Evolutionary conservation across 352 stramenopile species (phyloP).

Genomic region (Globisporangium acanthophoron): DNA sequence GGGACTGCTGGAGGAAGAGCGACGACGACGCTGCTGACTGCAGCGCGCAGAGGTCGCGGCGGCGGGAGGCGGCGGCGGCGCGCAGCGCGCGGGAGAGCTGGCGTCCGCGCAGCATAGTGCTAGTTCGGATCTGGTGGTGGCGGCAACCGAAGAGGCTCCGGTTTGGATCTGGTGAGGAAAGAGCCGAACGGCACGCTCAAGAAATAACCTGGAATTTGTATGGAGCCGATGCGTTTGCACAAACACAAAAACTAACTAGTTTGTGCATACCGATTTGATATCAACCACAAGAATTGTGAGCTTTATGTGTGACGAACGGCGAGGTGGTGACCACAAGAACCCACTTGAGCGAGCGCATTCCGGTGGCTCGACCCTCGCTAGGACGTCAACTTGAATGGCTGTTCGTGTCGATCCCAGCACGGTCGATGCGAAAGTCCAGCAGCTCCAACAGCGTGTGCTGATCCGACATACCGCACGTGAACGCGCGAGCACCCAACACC

Average conservation of each 20-base stretch:
- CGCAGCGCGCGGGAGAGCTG: constrained; percentile 39
- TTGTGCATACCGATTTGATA: too few relatives aligned
- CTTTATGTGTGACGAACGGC: too few relatives aligned
- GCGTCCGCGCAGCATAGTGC: constrained; percentile 36
- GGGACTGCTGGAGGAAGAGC: neutral
- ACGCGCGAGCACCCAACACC: constrained; percentile 12
- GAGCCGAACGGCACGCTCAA: neutral
- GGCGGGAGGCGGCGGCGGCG: constrained; percentile 15
- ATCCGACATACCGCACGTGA: constrained; percentile 17
- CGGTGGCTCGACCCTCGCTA: too few relatives aligned
- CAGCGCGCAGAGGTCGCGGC: constrained; percentile 2
- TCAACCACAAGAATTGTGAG: too few relatives aligned
- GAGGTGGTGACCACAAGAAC: too few relatives aligned
- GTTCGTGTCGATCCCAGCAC: too few relatives aligned
- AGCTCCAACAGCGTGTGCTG: constrained; percentile 27
- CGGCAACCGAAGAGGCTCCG: neutral
- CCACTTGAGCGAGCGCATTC: too few relatives aligned
- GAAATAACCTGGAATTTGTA: constrained; percentile 11
- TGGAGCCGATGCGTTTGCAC: neutral
- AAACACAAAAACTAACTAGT: neutral
- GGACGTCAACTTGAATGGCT: too few relatives aligned
- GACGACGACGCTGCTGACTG: neutral
- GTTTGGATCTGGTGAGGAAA: neutral
- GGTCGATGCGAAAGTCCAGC: constrained; percentile 13
- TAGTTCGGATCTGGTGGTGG: constrained; percentile 23